Evolutionary conservation across 331 rosid species (phyloP), one percentile per base, ranked within the genome.

Genomic region (Rhamnella rubrinervis): DNA sequence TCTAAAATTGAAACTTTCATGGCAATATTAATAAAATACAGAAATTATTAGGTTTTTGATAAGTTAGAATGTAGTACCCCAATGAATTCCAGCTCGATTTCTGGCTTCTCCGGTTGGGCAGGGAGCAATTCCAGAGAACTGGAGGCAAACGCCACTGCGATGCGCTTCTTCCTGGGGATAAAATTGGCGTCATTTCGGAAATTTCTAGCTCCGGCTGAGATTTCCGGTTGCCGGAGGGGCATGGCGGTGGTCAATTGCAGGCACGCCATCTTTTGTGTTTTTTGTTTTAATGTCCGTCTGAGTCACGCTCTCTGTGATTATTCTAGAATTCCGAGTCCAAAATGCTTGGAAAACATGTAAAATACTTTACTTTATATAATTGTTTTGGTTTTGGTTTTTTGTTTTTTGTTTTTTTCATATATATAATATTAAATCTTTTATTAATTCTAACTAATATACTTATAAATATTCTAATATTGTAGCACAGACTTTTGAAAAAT

Each of bases 21-120:
- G 10, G 57, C 6, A 4, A 52, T 2, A 10, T 47, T 47, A 47
- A 47, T 47, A 10, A 47, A 47, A 11, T 19, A 16, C 9, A 11
- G 7, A 17, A 52, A 52, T 52, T 52, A 8, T 52, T 52, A 52
- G 57, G 49, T 1, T 44, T 2, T 44, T 31, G 5, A 44, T 11
- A 44, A 44, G 49, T 44, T 65, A 3, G 5, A 25, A 4, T 26
- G 25, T 23, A 6, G 68, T 77, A 89, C 98, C 91, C 80, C 96
- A 1, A 88, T 70, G 84, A 93, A 93, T 23, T 90, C 93, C 18
- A 93, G 93, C 67, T 88, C 89, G 75, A 93, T 88, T 66, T 86
- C 86, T 6, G 86, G 85, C 60, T 78, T 80, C 59, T 67, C 63
- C 0, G 80, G 73, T 21, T 82, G 77, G 66, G 67, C 75, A n/a